phyloP scores from a whole-genome alignment of 1,284 basidiomycete species.

The Cerioporus squamosus region DNA sequence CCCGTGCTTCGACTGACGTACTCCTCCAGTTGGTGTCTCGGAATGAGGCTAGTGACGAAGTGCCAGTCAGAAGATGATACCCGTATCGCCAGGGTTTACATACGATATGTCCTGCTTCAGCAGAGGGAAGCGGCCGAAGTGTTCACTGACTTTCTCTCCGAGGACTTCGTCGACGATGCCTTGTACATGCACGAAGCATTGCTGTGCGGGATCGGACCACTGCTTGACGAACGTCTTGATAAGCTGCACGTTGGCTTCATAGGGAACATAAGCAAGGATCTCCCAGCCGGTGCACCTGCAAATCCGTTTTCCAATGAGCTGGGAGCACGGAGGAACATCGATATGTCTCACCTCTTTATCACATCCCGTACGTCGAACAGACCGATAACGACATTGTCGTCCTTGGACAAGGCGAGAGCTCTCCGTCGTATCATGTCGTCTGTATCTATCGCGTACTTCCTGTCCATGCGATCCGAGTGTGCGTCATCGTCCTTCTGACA shows the following conservation, averaged over 20 bases:
- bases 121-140: constrained; percentile 39
- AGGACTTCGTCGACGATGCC: constrained; percentile 27
- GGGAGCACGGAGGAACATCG: neutral
- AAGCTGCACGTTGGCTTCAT: constrained; percentile 49
- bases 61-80: too few species aligned
- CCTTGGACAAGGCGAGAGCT: neutral
- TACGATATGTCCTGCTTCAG: constrained; percentile 37
- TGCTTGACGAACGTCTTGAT: constrained; percentile 42
- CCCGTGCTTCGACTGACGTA: neutral
- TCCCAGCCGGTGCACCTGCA: constrained; percentile 54
- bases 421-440: constrained; percentile 1
- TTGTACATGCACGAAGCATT: constrained; percentile 44
- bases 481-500: constrained; percentile 34
- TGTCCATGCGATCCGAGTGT: constrained; percentile 23
- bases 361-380: constrained; percentile 23
- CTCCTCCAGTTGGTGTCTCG: constrained; percentile 10
- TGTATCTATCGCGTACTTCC: neutral
- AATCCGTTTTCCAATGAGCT: neutral
- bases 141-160: constrained; percentile 24
- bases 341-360: constrained; percentile 26
- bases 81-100: too few species aligned
- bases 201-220: constrained; percentile 45
- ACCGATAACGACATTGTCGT: constrained; percentile 3
- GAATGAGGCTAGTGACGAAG: neutral
- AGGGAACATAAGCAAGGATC: constrained; percentile 53